These are phyloP conservation scores for Hibiscus mutabilis DNA, from an alignment of 345 rosid genomes.

Conservation along the genomic window DNA sequence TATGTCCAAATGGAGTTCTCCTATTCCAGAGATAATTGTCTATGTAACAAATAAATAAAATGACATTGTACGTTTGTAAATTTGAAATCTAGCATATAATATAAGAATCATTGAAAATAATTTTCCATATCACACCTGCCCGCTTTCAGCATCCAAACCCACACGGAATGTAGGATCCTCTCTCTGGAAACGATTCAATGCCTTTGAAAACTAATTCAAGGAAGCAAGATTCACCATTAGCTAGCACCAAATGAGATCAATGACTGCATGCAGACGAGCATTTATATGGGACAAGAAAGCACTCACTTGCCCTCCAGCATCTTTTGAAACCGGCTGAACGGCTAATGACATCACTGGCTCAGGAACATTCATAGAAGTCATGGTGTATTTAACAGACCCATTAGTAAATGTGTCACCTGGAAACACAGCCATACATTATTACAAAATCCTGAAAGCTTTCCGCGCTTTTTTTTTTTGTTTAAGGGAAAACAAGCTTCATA, in stretches of 20 bases:
- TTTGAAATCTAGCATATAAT: not conserved
- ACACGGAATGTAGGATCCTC: slow-evolving; percentile 99
- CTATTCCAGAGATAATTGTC: slow-evolving; percentile 99
- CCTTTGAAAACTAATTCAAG: slow-evolving; percentile 77
- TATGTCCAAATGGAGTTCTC: slow-evolving; percentile 92
- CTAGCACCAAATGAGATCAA: not conserved
- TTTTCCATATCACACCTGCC: slow-evolving; percentile 52
- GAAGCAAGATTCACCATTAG: slow-evolving; percentile 4
- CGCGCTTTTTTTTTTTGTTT: not conserved
- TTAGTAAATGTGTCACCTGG: slow-evolving; percentile 94
- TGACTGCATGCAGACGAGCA: not conserved
- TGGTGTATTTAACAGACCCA: slow-evolving; percentile 89
- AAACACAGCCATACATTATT: not conserved
- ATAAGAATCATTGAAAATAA: slow-evolving; percentile 1
- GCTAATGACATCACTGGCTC: slow-evolving; percentile 99
- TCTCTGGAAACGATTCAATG: slow-evolving; percentile 86
- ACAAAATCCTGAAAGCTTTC: not conserved
- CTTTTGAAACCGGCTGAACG: slow-evolving; percentile 94
- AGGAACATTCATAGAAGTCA: slow-evolving; percentile 99
- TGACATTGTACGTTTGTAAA: not conserved
- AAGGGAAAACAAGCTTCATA: not conserved
- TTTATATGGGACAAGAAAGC: slow-evolving; percentile 2
- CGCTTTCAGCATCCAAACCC: slow-evolving; percentile 96
- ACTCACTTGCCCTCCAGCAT: slow-evolving; percentile 93
- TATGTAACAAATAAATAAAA: slow-evolving; percentile 22